Base-by-base conservation (phyloP, 2,329 filamentous ascomycete genomes). In the Chrysoporthe puriensis region DNA sequence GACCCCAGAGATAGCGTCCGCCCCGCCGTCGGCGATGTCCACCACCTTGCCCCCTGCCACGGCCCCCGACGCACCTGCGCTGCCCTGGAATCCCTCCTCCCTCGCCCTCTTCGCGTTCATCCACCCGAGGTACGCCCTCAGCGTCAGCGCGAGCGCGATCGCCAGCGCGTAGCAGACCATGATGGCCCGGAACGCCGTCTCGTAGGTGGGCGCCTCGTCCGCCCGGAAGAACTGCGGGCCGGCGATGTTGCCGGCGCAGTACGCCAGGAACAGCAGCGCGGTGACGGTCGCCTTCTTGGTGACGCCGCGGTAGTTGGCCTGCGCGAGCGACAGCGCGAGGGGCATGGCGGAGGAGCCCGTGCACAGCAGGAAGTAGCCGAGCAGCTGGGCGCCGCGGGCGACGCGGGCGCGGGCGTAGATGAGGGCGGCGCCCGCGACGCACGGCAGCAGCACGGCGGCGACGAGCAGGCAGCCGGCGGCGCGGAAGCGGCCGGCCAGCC, bases 271-370 rank as follows among this genome's bases (percentile, higher is more conserved):
- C 4, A 88, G 74, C 71, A 88, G 72, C 0, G 84, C 84, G 1
- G 84, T 87, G 66, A 87, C 83, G 7, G 85, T 86, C 81, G 86
- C 85, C 75, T 87, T 88, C 78, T 88, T 88, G 43, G 85, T 86
- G 26, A 86, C 83, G 18, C 86, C 86, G 14, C 82, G 80, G 71
- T 83, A 85, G 73, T 88, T 88, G 18, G 83, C 80, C 73, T 85
- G 83, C 3, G 87, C 82, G 0, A 88, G 81, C 0, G 85, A 82
- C 76, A 88, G 80, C 13, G 81, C 80, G 1, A 89, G 79, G 0
- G 86, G 86, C 76, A 88, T 80, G 1, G 83, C 83, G 0, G 84
- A 79, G 0, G 86, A 83, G 0, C 85, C 85, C 0, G 84, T 82
- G 0, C 83, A 82, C 3, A 88, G 78, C 11, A 88, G 75, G 72